These are phyloP conservation scores for Cornus suecica DNA, from an alignment of 148 eudicot genomes.

Conservation along the genomic window DNA sequence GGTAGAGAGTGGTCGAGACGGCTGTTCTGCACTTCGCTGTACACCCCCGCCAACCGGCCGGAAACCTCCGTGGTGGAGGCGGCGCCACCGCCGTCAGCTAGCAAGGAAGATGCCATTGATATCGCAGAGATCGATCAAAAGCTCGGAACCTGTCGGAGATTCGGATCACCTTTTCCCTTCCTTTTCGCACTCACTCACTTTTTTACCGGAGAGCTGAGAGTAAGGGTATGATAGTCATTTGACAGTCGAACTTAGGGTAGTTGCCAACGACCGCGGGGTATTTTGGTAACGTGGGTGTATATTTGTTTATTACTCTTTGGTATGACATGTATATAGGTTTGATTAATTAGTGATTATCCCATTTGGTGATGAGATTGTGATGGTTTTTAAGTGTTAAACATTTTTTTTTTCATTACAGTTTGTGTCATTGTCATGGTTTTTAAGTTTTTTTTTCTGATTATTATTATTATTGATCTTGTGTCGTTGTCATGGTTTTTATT, in stretches of 20 bases:
- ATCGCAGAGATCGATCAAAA: constrained; percentile 11
- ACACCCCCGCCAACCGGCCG: constrained; percentile 60
- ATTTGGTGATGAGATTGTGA: no score
- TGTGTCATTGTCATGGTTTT: no score
- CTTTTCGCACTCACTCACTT: neutral
- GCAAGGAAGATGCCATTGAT: constrained; percentile 56
- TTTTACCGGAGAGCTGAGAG: neutral
- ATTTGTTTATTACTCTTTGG: no score
- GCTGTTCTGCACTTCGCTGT: constrained; percentile 91
- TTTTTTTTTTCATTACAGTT: no score
- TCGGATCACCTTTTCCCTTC: neutral
- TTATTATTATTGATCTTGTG: no score
- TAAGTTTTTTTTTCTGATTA: no score
- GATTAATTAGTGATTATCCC: no score
- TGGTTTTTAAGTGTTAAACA: no score
- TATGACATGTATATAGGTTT: no score
- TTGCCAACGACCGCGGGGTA: neutral
- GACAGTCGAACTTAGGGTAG: constrained; percentile 14
- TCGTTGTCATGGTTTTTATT: no score
- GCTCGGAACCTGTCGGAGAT: constrained; percentile 21
- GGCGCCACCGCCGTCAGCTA: constrained; percentile 31
- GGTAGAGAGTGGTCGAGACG: constrained; percentile 81
- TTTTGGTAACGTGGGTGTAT: neutral
- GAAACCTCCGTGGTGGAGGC: constrained; percentile 16
- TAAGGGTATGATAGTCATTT: constrained; percentile 21